Base-by-base conservation (phyloP, 2,329 filamentous ascomycete species). In the Geoglossum cookeanum region DNA sequence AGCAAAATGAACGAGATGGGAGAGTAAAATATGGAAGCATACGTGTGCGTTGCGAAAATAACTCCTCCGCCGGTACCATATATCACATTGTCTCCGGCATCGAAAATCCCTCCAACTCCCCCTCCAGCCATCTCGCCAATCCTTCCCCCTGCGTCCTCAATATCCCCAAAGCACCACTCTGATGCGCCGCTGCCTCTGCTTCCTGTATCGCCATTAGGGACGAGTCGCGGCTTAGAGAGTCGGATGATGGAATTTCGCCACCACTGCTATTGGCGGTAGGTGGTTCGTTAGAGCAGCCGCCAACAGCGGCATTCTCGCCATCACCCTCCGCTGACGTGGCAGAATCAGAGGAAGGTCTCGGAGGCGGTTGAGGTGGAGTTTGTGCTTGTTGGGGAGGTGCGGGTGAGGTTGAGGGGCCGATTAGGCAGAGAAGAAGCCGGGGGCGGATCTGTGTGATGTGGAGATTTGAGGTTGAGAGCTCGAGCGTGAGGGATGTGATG, bases 51-150 rank as follows among this genome's bases (percentile, higher is more conserved):
- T 22, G 22, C 22, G 22, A 22, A 22, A 22, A 22, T 22, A 22
- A 22, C 22, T 22, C 22, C 22, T 22, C 22, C 22, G 22, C 2
- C 22, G 22, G 22, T 22, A 22, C 2, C 22, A 22, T 2, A 22
- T 15, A 22, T 55, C 53, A 55, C 54, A 55, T 55, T 37, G 29
- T 48, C 11, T 55, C 54, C 8, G 55, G 55, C 55, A 57, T 57
- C 22, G 29, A 32, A 15, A 57, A 57, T 1, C 47, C 55, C 45
- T 57, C 47, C 55, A 57, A 53, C 55, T 57, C 45, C 7, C 75
- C 44, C 13, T 48, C 44, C 33, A 57, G 29, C 33, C 45, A 57
- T 22, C 33, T 52, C 27, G 47, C 44, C 42, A 57, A 29, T 8
- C 37, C 55, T 15, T 57, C 55, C 7, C 22, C 42, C 45, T 52